A percentile compares a stretch with the other conserved stretches of the same genome.
phyloP scores from a whole-genome alignment of 352 stramenopile genomes.

The Globisporangium echinulatum region DNA sequence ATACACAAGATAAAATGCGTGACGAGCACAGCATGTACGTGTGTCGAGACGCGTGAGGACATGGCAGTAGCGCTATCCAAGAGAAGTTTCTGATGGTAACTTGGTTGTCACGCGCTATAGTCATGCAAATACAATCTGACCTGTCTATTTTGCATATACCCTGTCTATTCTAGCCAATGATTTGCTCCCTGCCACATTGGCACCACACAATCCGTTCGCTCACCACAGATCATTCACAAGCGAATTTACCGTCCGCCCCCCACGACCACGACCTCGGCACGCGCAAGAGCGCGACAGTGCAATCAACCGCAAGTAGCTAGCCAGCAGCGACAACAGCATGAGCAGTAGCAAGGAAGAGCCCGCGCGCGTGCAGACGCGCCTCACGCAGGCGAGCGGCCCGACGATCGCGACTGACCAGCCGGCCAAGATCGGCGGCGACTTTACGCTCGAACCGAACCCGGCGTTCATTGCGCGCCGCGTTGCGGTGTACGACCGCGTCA shows the following conservation, averaged over 20 bases:
- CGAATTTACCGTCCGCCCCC: background rate
- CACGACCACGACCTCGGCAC: background rate
- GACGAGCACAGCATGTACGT: too few species aligned
- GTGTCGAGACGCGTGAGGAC: too few species aligned
- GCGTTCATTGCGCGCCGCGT: conserved; percentile 75
- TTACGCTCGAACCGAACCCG: conserved; percentile 77
- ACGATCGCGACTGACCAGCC: conserved; percentile 40
- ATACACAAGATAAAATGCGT: too few species aligned
- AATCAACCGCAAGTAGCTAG: too few species aligned
- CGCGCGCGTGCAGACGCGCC: conserved; percentile 63
- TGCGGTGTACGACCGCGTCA: conserved; percentile 85
- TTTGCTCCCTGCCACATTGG: too few species aligned
- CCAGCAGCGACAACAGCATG: conserved; percentile 1
- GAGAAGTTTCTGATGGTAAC: too few species aligned
- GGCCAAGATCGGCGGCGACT: conserved; percentile 79
- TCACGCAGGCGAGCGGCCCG: conserved; percentile 71
- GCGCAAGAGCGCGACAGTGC: background rate
- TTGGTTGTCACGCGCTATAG: too few species aligned
- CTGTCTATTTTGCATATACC: too few species aligned
- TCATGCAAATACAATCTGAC: too few species aligned
- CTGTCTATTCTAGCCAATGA: too few species aligned
- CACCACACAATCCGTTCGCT: background rate
- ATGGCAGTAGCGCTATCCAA: too few species aligned
- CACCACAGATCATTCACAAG: background rate
- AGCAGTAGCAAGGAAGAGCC: conserved; percentile 19